These are phyloP conservation scores for Paxillus rubicundulus DNA, from an alignment of 768 basidiomycete genomes.

Conservation along the genomic window DNA sequence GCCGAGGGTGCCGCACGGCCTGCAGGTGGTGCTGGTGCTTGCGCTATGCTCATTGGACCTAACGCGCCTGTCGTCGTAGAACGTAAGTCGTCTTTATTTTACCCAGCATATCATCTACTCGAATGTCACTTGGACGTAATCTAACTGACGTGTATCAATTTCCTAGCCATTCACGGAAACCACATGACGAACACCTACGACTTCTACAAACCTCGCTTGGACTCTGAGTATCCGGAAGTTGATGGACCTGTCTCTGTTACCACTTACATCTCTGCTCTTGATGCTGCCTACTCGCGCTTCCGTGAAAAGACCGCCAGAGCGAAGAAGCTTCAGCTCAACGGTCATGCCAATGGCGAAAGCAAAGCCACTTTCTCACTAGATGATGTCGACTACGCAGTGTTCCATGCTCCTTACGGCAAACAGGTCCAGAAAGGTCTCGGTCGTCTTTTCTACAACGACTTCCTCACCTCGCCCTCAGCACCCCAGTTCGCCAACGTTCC, in stretches of 20 bases:
- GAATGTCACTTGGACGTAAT: neutral
- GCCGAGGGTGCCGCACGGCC: conserved; percentile 94
- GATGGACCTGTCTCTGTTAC: conserved; percentile 96
- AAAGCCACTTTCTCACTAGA: conserved; percentile 62
- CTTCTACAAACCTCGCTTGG: conserved; percentile 97
- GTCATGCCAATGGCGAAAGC: conserved; percentile 37
- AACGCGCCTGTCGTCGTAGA: conserved; percentile 93
- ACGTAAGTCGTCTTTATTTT: conserved; percentile 59
- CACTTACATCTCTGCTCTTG: conserved; percentile 92
- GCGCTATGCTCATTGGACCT: conserved; percentile 93
- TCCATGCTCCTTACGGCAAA: conserved; percentile 99
- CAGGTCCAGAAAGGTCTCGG: conserved; percentile 97
- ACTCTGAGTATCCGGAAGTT: conserved; percentile 94
- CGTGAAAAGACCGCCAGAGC: conserved; percentile 74
- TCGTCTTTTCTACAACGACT: conserved; percentile 90
- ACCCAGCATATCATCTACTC: conserved; percentile 41
- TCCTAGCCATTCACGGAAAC: conserved; percentile 86
- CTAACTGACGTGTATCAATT: conserved; percentile 7
- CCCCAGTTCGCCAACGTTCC: conserved; percentile 70
- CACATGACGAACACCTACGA: conserved; percentile 99
- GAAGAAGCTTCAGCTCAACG: conserved; percentile 45
- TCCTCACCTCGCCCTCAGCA: conserved; percentile 69
- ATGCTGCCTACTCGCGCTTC: conserved; percentile 83
- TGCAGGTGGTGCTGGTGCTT: conserved; percentile 95
- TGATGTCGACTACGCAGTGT: conserved; percentile 87